These are phyloP conservation scores for Leccinum longicurvipes DNA, from an alignment of 768 basidiomycete genomes.

Conservation along the genomic window DNA sequence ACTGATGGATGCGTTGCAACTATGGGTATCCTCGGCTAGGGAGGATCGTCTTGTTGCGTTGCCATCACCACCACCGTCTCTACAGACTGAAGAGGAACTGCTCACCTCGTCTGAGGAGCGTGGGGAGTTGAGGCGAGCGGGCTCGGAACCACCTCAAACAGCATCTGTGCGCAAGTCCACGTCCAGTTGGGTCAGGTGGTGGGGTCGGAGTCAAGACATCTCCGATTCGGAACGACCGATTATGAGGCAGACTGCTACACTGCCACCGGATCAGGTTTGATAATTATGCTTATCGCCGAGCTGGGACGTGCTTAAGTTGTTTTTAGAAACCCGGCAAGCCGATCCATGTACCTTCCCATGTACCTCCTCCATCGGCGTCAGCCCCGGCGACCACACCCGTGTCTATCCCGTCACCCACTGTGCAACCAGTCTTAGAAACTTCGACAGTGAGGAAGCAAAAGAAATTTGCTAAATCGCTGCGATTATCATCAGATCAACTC, in stretches of 20 bases:
- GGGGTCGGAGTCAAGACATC: slow-evolving; percentile 59
- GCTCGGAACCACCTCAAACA: slow-evolving; percentile 37
- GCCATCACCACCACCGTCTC: slow-evolving; percentile 7
- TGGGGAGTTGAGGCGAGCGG: slow-evolving; percentile 34
- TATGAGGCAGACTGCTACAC: slow-evolving; percentile 23
- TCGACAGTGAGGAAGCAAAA: slow-evolving; percentile 27
- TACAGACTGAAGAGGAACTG: slow-evolving; percentile 29
- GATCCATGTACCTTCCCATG: neutral
- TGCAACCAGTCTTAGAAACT: slow-evolving; percentile 26
- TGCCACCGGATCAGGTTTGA: slow-evolving; percentile 24
- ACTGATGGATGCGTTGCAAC: slow-evolving; percentile 66
- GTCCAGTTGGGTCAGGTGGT: slow-evolving; percentile 82
- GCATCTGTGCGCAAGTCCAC: slow-evolving; percentile 40
- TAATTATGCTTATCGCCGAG: neutral
- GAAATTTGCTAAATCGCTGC: slow-evolving; percentile 87
- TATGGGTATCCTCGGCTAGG: slow-evolving; percentile 46
- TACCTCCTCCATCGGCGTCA: slow-evolving; percentile 35
- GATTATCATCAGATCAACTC: slow-evolving; percentile 92
- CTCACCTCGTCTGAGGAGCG: slow-evolving; percentile 18
- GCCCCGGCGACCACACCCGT: slow-evolving; percentile 47
- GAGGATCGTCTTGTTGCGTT: slow-evolving; percentile 22
- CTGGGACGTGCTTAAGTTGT: neutral
- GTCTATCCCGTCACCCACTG: slow-evolving; percentile 16
- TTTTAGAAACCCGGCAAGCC: slow-evolving; percentile 14
- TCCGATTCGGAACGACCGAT: slow-evolving; percentile 18